These are phyloP conservation scores for Circinella umbellata DNA, from an alignment of 371 early-diverging fungal genomes.

Conservation along the genomic window DNA sequence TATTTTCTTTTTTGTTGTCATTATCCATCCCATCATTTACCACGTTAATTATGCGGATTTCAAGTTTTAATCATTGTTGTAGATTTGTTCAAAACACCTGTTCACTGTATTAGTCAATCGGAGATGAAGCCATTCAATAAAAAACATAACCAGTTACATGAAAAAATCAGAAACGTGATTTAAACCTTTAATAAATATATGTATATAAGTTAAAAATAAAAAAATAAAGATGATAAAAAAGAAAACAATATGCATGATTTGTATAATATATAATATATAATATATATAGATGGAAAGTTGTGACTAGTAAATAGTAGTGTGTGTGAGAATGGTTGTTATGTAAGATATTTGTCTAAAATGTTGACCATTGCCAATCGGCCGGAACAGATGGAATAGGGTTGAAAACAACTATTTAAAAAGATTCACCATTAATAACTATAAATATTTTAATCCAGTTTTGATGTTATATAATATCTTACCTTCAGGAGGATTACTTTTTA, in stretches of 20 bases:
- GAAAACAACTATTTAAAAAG: constrained; percentile 15
- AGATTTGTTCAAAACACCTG: too few relatives aligned
- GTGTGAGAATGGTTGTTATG: neutral
- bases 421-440: neutral
- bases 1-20: too few relatives aligned
- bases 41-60: too few relatives aligned
- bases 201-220: neutral
- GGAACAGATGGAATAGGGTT: constrained; percentile 28
- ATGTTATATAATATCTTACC: neutral
- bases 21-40: too few relatives aligned
- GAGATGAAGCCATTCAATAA: too few relatives aligned
- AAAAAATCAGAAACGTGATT: neutral
- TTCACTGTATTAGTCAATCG: too few relatives aligned
- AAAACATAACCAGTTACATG: neutral
- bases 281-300: neutral
- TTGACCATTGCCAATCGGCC: constrained; percentile 28
- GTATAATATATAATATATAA: neutral
- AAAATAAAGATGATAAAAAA: too few relatives aligned
- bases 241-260: too few relatives aligned
- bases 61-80: too few relatives aligned
- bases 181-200: neutral
- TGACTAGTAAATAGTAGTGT: too few relatives aligned
- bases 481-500: constrained; percentile 9
- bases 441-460: neutral
- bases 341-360: constrained; percentile 13